Evolutionary conservation across 192 early-diverging fungal species (phyloP), one percentile per base, ranked within the genome.

Genomic region (Umbelopsis vinacea): DNA sequence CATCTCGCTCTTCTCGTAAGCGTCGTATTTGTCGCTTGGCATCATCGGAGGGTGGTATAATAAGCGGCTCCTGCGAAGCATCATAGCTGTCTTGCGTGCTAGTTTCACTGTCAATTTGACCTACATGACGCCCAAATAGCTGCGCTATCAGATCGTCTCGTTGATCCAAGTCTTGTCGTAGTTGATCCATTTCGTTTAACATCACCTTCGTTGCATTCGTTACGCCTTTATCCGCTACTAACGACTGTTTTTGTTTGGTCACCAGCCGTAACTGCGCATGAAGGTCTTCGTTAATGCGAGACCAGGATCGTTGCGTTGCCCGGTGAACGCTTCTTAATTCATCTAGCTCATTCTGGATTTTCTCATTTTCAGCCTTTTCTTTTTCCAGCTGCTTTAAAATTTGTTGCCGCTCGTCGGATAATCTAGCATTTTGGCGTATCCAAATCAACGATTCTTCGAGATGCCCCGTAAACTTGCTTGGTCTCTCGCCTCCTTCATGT

Each of bases 231-330:
- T 63, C 57, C 10, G 33, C 24, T n/a, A 63, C 57, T 26, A 63
- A 35, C 1, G 57, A 4, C 26, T 63, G 57, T 4, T 63, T 63
- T 17, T 63, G 57, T 35, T 37, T 63, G 1, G 57, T 63, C 17
- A 63, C 33, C 11, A 63, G 57, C 33, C 57, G 57, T 19, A 63
- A 17, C 17, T 63, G 57, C 7, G 57, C 26, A 37, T 63, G 57
- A 22, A 63, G 57, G 37, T 63, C 57, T 63, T 63, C 57, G n/a
- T 63, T 63, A 5, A 63, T 63, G 6, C 57, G 57, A 63, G 57
- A 63, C 57, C 57, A 63, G 15, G 57, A 63, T 17, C 57, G 57
- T n/a, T 63, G 57, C 15, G 57, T 63, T 63, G 57, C 57, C 19
- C 11, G 19, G n/a, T 63, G 57, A 37, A 63, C 29, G 6, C 37